These are phyloP conservation scores for Microdochium paspali DNA, from an alignment of 2,329 filamentous ascomycete species.

Conservation along the genomic window DNA sequence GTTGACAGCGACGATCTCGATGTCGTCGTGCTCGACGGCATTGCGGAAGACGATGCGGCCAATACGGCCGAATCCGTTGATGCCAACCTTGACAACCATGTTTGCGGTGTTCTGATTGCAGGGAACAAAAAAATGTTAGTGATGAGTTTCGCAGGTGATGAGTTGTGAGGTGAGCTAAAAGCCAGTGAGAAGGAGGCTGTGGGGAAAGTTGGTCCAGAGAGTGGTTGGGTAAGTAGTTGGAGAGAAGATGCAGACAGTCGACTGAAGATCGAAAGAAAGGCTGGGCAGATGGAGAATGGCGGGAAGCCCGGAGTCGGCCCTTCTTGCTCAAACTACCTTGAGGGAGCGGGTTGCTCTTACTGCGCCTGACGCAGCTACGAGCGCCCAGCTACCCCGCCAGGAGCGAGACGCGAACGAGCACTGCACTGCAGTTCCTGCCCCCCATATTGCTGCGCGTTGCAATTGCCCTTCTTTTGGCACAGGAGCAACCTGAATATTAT, in stretches of 20 bases:
- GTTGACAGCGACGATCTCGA: conserved; percentile 94
- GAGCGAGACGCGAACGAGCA: neutral
- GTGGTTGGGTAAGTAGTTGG: too few relatives aligned
- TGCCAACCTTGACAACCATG: conserved; percentile 71
- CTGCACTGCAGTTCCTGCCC: neutral
- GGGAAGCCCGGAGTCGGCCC: neutral
- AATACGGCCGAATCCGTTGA: conserved; percentile 99
- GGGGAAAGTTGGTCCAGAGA: too few relatives aligned
- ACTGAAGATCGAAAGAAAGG: neutral
- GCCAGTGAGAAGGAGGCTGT: too few relatives aligned
- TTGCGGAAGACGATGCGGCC: conserved; percentile 99
- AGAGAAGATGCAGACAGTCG: neutral
- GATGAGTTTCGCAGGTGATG: neutral
- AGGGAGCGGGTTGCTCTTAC: neutral
- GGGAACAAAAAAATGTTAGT: neutral
- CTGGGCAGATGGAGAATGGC: neutral
- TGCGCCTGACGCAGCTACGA: neutral
- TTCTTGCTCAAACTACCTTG: neutral
- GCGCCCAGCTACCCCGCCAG: neutral
- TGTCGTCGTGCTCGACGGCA: conserved; percentile 79
- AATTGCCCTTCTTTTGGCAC: too few relatives aligned
- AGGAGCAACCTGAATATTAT: too few relatives aligned
- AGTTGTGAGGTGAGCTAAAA: too few relatives aligned
- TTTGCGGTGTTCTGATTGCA: conserved; percentile 18
- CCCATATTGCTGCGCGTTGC: too few relatives aligned